Evolutionary conservation across 768 basidiomycete genomes (phyloP), one percentile per base, ranked within the genome.

Genomic region (Coprinellus micaceus): DNA sequence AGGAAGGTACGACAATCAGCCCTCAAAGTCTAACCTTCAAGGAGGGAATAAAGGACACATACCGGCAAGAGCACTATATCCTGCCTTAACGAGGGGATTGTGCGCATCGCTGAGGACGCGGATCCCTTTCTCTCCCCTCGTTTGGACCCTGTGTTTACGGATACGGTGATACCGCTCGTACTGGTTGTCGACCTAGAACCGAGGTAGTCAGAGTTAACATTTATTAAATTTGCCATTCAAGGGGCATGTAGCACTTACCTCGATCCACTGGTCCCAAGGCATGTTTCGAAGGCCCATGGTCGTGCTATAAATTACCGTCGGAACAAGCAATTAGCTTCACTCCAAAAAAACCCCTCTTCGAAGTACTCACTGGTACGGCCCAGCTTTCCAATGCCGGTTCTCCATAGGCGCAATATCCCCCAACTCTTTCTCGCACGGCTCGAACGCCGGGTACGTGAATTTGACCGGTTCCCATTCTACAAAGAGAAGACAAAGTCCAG

Each of bases 191-290:
- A 88, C 74, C 82, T 84, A 52, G n/a, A 48, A 37, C 25, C 43
- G 47, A 22, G 53, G 30, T 12, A 41, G 22, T 33, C 41, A 29
- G 22, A 21, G 39, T 28, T 28, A 30, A 51, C 36, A 29, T n/a
- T n/a, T n/a, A n/a, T n/a, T n/a, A n/a, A n/a, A n/a, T n/a, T n/a
- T n/a, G n/a, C n/a, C n/a, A n/a, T n/a, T n/a, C n/a, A n/a, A n/a
- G n/a, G n/a, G n/a, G n/a, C n/a, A n/a, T n/a, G n/a, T n/a, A n/a
- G n/a, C n/a, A n/a, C n/a, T n/a, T 58, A 83, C 84, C 72, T 89
- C 85, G 45, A 90, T 82, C 88, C 88, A 89, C 52, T 85, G 81
- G 39, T 78, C 76, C 83, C 84, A 90, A 9, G 73, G 73, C 85
- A 89, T 88, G 48, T 64, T 70, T 37, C 82, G 79, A 62, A 86